A percentile compares a stretch with the other conserved stretches of the same genome.
These are phyloP conservation scores for Dispira parvispora DNA, from an alignment of 192 early-diverging fungal genomes.

Conservation along the genomic window DNA sequence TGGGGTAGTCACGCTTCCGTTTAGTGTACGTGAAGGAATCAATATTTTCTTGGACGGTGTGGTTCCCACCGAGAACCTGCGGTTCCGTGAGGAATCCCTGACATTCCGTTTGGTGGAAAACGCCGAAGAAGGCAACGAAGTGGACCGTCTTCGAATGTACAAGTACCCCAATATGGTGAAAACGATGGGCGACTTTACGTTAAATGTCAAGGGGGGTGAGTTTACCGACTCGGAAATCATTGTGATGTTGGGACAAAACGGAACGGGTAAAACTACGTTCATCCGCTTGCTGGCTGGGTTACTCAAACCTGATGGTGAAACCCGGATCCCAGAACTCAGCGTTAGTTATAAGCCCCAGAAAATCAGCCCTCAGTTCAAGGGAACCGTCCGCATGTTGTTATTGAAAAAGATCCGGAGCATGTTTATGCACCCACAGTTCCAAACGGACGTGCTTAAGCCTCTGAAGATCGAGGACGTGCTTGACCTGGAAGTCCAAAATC, in stretches of 20 bases:
- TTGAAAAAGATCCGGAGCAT: conserved; percentile 66
- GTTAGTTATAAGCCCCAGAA: conserved; percentile 97
- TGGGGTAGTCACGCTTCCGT: conserved; percentile 95
- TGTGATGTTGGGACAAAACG: conserved; percentile 97
- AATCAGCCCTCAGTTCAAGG: conserved; percentile 88
- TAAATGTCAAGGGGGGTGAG: conserved; percentile 57
- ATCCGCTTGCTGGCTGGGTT: conserved; percentile 82
- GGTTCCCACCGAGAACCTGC: conserved; percentile 96
- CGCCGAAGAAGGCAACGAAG: conserved; percentile 48
- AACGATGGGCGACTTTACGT: conserved; percentile 65
- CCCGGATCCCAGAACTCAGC: conserved; percentile 64
- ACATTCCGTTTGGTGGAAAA: conserved; percentile 86
- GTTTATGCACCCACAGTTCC: conserved; percentile 90
- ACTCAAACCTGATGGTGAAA: conserved; percentile 58
- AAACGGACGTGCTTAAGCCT: conserved; percentile 91
- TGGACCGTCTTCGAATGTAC: conserved; percentile 56
- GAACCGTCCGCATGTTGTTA: conserved; percentile 84
- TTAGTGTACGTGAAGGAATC: conserved; percentile 94
- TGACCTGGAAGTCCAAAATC: conserved; percentile 66
- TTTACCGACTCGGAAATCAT: conserved; percentile 96
- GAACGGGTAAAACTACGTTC: conserved; percentile 95
- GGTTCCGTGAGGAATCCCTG: conserved; percentile 92
- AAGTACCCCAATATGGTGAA: conserved; percentile 82
- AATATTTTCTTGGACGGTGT: conserved; percentile 96
- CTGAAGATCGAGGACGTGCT: conserved; percentile 83